Conservation (phyloP, 805 yeast species). For the Sugiyamaella floridensis region DNA sequence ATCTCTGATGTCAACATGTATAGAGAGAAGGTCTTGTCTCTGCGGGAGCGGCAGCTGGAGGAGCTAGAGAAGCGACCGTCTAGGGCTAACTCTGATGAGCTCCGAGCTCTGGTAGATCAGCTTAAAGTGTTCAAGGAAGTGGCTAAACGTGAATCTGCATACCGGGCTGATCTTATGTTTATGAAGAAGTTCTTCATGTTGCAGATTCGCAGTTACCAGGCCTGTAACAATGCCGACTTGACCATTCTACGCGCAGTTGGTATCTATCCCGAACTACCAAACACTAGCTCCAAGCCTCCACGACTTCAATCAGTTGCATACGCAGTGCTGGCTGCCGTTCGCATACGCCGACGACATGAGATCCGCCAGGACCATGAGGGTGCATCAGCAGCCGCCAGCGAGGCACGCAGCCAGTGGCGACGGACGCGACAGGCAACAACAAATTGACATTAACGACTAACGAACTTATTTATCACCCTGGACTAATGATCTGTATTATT, state of each 20-base stretch:
- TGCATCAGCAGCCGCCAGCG: not conserved
- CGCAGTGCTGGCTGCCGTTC: conserved; percentile 26
- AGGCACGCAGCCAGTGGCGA: not conserved
- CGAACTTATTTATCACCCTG: not conserved
- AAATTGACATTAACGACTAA: not conserved
- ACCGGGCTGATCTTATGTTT: conserved; percentile 27
- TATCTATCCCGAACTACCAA: conserved; percentile 12
- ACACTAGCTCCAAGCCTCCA: conserved; percentile 6
- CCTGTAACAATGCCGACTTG: conserved; percentile 26
- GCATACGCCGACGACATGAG: conserved; percentile 22
- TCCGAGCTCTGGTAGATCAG: conserved; percentile 10
- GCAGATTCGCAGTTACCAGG: conserved; percentile 26
- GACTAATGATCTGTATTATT: not conserved
- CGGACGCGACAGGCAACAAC: not conserved
- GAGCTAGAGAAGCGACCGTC: conserved; percentile 23
- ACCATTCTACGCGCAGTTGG: conserved; percentile 21
- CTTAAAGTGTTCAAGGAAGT: conserved; percentile 18
- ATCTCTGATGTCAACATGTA: not conserved
- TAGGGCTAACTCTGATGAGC: not conserved
- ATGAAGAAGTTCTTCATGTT: conserved; percentile 27
- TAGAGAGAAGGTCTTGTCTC: conserved; percentile 52
- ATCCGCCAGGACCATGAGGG: conserved; percentile 9
- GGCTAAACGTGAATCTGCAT: conserved; percentile 14
- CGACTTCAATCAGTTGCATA: conserved; percentile 23
- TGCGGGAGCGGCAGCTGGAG: conserved; percentile 36